Conservation (phyloP, 2,329 filamentous ascomycete species). For the Pseudopyricularia javanii region DNA sequence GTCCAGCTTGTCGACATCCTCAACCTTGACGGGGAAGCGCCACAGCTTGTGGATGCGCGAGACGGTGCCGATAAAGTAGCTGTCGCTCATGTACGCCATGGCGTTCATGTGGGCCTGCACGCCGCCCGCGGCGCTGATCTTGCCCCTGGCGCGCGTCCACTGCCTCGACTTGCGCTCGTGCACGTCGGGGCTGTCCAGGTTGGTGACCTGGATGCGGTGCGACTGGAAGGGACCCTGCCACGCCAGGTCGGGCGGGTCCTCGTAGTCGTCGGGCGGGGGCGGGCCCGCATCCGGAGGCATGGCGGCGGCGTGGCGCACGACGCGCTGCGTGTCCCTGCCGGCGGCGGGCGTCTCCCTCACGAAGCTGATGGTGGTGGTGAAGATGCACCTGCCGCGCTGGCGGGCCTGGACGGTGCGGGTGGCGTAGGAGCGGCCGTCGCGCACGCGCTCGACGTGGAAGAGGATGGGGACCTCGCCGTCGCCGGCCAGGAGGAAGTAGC, state of each 20-base stretch:
- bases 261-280: slow-evolving; percentile 12
- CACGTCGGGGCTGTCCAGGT: slow-evolving; percentile 31
- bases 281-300: slow-evolving; percentile 32
- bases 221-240: slow-evolving; percentile 32
- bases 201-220: slow-evolving; percentile 26
- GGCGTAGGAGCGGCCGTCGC: slow-evolving; percentile 79
- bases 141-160: slow-evolving; percentile 65
- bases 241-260: background rate
- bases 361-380: slow-evolving; percentile 91
- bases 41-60: slow-evolving; percentile 69
- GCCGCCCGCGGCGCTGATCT: slow-evolving; percentile 61
- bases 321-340: slow-evolving; percentile 10
- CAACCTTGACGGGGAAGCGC: slow-evolving; percentile 48
- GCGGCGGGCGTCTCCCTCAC: slow-evolving; percentile 29
- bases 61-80: slow-evolving; percentile 86
- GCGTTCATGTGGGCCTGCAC: slow-evolving; percentile 74
- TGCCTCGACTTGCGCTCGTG: slow-evolving; percentile 57
- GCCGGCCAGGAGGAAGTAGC: slow-evolving; percentile 93
- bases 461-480: slow-evolving; percentile 75
- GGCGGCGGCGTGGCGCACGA: slow-evolving; percentile 52
- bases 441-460: slow-evolving; percentile 89
- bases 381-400: slow-evolving; percentile 80
- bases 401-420: slow-evolving; percentile 93
- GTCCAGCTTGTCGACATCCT: slow-evolving; percentile 34
- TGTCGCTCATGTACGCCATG: slow-evolving; percentile 86